These are phyloP conservation scores for Hypomontagnella submonticulosa DNA, from an alignment of 495 filamentous ascomycete species.

Conservation along the genomic window DNA sequence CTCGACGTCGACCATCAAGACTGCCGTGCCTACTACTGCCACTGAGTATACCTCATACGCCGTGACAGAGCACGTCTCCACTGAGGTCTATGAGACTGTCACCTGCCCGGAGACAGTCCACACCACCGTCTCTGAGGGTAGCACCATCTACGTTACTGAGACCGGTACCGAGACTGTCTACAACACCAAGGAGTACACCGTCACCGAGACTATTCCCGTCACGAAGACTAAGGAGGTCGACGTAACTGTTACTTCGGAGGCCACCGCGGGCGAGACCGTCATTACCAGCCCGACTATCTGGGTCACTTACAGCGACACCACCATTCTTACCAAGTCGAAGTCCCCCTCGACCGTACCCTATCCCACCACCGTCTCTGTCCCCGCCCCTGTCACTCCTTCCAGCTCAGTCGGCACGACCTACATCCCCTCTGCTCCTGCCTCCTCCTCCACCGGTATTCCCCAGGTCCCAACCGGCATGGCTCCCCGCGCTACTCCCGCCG, in stretches of 20 bases:
- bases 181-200: slow-evolving; percentile 48
- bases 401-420: slow-evolving; percentile 33
- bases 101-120: slow-evolving; percentile 56
- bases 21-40: slow-evolving; percentile 36
- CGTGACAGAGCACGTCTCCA: slow-evolving; percentile 54
- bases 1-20: slow-evolving; percentile 52
- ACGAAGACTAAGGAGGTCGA: slow-evolving; percentile 52
- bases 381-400: slow-evolving; percentile 16
- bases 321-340: slow-evolving; percentile 37
- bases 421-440: slow-evolving; percentile 12
- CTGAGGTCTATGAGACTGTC: slow-evolving; percentile 54
- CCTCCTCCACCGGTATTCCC: slow-evolving; percentile 17
- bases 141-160: slow-evolving; percentile 54
- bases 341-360: slow-evolving; percentile 41
- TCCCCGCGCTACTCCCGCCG: slow-evolving; percentile 42
- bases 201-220: slow-evolving; percentile 49
- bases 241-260: slow-evolving; percentile 49
- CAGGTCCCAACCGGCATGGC: slow-evolving; percentile 46
- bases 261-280: slow-evolving; percentile 45
- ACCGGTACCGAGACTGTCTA: slow-evolving; percentile 57
- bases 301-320: slow-evolving; percentile 47
- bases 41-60: slow-evolving; percentile 46
- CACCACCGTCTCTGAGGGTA: slow-evolving; percentile 55
- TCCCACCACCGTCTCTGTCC: slow-evolving; percentile 43
- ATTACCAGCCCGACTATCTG: slow-evolving; percentile 44